These are phyloP conservation scores for Erysiphe pulchra DNA, from an alignment of 2,329 filamentous ascomycete genomes.

Conservation along the genomic window DNA sequence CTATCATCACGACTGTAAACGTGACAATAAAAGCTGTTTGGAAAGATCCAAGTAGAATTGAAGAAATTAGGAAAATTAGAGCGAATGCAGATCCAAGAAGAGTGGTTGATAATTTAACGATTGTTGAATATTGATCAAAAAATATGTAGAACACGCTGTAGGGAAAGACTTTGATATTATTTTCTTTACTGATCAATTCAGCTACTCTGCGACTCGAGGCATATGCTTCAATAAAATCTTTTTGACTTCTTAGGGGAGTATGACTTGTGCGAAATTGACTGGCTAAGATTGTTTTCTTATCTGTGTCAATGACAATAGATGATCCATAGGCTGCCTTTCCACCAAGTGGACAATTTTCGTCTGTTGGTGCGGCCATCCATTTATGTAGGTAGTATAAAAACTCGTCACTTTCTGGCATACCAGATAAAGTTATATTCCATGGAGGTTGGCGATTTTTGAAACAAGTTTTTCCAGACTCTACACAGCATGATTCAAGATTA, in stretches of 20 bases:
- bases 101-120: conserved; percentile 52
- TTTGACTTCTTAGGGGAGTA: conserved; percentile 61
- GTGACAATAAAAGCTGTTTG: conserved; percentile 64
- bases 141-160: conserved; percentile 98
- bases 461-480: conserved; percentile 32
- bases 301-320: conserved; percentile 52
- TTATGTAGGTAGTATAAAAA: conserved; percentile 67
- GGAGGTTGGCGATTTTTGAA: conserved; percentile 52
- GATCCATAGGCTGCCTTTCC: conserved; percentile 71
- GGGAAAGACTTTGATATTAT: conserved; percentile 67
- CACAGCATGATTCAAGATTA: conserved; percentile 30
- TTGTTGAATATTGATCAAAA: conserved; percentile 87
- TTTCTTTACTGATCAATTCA: conserved; percentile 41
- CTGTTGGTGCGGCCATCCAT: conserved; percentile 60
- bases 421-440: conserved; percentile 72
- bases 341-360: conserved; percentile 63
- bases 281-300: conserved; percentile 42
- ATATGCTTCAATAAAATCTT: conserved; percentile 83
- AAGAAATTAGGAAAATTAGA: conserved; percentile 62
- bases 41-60: conserved; percentile 59
- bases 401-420: conserved; percentile 85
- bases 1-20: conserved; percentile 71
- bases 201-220: conserved; percentile 73
- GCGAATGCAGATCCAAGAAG: conserved; percentile 62
- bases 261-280: conserved; percentile 86